These are phyloP conservation scores for Pyrus hybrid DNA, from an alignment of 331 rosid genomes.

Conservation along the genomic window DNA sequence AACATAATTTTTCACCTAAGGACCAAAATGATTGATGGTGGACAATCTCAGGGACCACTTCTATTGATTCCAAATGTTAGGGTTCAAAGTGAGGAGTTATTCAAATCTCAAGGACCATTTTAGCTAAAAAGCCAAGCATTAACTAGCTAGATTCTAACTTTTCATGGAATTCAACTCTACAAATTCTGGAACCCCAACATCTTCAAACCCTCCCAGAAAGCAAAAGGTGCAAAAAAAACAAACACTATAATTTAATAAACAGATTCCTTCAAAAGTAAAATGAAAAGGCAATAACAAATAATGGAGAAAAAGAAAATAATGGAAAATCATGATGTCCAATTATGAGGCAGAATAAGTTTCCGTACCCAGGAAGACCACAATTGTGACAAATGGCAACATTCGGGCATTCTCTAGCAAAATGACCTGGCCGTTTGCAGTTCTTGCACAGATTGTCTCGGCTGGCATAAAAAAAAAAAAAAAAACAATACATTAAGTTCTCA, in stretches of 20 bases:
- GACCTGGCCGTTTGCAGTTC: constrained; percentile 98
- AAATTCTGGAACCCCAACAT: not conserved
- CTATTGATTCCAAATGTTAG: too few relatives aligned
- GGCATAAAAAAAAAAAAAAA: constrained; percentile 18
- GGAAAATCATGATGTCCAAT: not conserved
- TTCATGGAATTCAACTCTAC: not conserved
- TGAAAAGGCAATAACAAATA: not conserved
- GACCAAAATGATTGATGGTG: too few relatives aligned
- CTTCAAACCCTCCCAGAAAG: not conserved
- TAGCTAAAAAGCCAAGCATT: not conserved
- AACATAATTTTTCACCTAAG: too few relatives aligned
- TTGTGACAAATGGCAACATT: constrained; percentile 96
- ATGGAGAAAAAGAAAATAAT: not conserved
- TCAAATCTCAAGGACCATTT: too few relatives aligned
- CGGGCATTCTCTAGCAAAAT: constrained; percentile 95
- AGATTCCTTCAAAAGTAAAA: not conserved
- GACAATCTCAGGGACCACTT: too few relatives aligned
- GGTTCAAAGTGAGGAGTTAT: too few relatives aligned
- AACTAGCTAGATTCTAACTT: not conserved
- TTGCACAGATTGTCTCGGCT: constrained; percentile 97
- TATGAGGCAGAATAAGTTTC: constrained; percentile 10
- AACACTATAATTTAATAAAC: not conserved
- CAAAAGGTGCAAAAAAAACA: not conserved
- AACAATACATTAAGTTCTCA: not conserved
- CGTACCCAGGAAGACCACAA: constrained; percentile 90